phyloP scores from a whole-genome alignment of 2,329 filamentous ascomycete species.

The Magnaporthiopsis incrustans region DNA sequence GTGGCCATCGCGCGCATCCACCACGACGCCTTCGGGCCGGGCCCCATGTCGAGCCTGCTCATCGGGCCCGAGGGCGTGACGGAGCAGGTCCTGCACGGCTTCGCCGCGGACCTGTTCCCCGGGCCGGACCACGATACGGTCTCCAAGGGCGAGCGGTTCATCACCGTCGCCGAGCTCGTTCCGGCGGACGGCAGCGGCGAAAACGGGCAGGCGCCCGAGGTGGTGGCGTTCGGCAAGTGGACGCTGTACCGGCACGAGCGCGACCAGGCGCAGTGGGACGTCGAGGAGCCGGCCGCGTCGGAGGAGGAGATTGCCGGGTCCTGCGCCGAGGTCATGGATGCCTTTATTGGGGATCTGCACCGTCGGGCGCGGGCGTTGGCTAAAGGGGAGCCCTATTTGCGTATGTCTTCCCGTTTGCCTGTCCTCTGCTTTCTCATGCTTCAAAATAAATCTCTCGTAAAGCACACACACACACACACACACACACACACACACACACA shows the following conservation, averaged over 20 bases:
- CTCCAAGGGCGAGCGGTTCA: constrained; percentile 9
- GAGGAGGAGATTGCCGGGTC: constrained; percentile 16
- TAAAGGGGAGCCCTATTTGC: constrained; percentile 18
- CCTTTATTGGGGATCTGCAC: constrained; percentile 19
- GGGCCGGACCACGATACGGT: background rate
- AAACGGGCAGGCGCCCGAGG: constrained; percentile 11
- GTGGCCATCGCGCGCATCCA: constrained; percentile 14
- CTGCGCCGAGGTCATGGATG: constrained; percentile 14
- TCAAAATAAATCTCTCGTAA: background rate
- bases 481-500: no score
- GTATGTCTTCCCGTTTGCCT: constrained; percentile 14
- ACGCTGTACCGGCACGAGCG: constrained; percentile 14
- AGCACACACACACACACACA: no score
- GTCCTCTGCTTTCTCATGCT: background rate
- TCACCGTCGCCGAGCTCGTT: constrained; percentile 20
- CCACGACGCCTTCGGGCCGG: constrained; percentile 15
- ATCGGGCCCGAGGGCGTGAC: constrained; percentile 15
- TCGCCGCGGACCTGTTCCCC: constrained; percentile 13
- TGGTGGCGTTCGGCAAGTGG: constrained; percentile 24
- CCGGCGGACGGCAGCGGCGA: constrained; percentile 1
- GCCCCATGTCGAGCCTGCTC: constrained; percentile 18
- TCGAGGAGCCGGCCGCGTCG: constrained; percentile 8
- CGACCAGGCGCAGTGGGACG: constrained; percentile 20
- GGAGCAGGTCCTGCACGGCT: constrained; percentile 12
- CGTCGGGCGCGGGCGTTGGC: constrained; percentile 11